These are phyloP conservation scores for Zygoascus tannicola DNA, from an alignment of 805 yeast species.

Conservation along the genomic window DNA sequence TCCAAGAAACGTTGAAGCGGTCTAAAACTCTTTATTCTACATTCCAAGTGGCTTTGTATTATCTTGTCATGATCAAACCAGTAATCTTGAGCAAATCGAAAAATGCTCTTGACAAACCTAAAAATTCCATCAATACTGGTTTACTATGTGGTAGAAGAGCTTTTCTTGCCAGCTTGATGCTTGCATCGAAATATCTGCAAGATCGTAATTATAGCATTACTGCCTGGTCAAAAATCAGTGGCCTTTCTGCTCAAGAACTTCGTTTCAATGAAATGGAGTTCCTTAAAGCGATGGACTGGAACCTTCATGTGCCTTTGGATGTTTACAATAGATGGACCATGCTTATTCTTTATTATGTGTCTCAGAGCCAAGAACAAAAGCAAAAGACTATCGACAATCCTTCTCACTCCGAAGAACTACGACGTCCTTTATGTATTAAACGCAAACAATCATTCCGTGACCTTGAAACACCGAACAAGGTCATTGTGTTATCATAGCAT, in stretches of 20 bases:
- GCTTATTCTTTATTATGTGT: background rate
- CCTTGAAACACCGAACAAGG: too few species aligned
- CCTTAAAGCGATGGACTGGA: constrained; percentile 46
- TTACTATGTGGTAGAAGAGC: constrained; percentile 51
- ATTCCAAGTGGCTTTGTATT: constrained; percentile 58
- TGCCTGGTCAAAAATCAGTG: constrained; percentile 70
- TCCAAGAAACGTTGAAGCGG: constrained; percentile 33
- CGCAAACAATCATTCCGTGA: too few species aligned
- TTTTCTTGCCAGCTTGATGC: constrained; percentile 57
- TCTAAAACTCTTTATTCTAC: constrained; percentile 54
- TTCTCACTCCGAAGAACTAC: too few species aligned
- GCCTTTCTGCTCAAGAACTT: constrained; percentile 45
- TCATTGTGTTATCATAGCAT: too few species aligned
- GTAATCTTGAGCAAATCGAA: constrained; percentile 6
- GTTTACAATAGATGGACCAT: constrained; percentile 38
- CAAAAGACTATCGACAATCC: too few species aligned
- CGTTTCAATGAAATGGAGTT: constrained; percentile 44
- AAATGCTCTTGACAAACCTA: background rate
- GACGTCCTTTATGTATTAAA: too few species aligned
- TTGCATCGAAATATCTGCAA: constrained; percentile 64
- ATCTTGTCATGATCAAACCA: constrained; percentile 42
- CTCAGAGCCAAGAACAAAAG: background rate
- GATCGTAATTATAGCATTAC: constrained; percentile 61
- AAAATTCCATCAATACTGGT: constrained; percentile 5
- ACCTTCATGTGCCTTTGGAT: constrained; percentile 41